A percentile compares a stretch with the other conserved stretches of the same genome.
These are phyloP conservation scores for Saccharum hybrid DNA, from an alignment of 202 grass and related monocot genomes.

Conservation along the genomic window DNA sequence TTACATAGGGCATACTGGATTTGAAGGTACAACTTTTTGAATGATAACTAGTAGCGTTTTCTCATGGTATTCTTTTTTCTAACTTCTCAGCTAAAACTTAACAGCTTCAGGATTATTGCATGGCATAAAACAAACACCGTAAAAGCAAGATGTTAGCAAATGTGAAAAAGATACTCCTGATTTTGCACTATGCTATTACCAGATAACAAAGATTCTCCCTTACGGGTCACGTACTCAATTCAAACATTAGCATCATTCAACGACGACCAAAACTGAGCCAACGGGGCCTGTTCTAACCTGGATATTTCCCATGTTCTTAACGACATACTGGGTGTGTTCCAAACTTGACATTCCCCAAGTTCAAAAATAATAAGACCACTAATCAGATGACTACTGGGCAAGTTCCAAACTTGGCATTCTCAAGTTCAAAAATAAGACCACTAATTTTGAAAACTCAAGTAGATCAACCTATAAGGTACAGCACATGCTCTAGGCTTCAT, in stretches of 20 bases:
- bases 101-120: too few relatives aligned
- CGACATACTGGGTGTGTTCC: too few relatives aligned
- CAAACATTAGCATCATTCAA: not conserved
- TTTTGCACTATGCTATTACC: not conserved
- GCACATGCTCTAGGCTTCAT: slow-evolving; percentile 14
- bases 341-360: not conserved
- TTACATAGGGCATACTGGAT: too few relatives aligned
- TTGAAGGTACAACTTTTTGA: too few relatives aligned
- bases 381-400: not conserved
- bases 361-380: not conserved
- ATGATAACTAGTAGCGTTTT: too few relatives aligned
- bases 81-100: too few relatives aligned
- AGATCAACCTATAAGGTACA: not conserved
- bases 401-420: not conserved
- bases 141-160: not conserved
- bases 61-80: too few relatives aligned
- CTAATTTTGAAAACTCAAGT: not conserved
- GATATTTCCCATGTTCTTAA: not conserved
- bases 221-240: not conserved
- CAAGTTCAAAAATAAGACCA: slow-evolving; percentile 34
- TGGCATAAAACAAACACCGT: too few relatives aligned
- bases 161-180: not conserved
- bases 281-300: not conserved
- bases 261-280: slow-evolving; percentile 8
- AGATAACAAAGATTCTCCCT: not conserved